Base-by-base conservation (phyloP, 495 filamentous ascomycete genomes). In the Amniculicola lignicola region DNA sequence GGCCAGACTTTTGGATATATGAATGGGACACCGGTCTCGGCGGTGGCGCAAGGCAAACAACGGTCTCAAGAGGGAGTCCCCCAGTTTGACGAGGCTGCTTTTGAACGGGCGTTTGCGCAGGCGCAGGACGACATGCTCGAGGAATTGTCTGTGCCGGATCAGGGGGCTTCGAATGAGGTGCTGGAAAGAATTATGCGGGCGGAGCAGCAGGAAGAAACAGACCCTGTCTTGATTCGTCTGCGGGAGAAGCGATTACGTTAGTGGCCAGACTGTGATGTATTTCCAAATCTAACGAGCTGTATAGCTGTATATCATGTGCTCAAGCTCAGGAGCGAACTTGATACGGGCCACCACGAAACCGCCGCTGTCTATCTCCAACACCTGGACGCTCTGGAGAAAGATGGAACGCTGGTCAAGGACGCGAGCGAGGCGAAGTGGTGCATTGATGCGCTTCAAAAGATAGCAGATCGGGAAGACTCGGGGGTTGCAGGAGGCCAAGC, bases 61-160 rank as follows among this genome's bases (percentile, higher is more conserved):
- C 46, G 54, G 19, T 24, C 44, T 6, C 39, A 57, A 38, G 57
- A 63, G 1, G 57, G 35, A 7, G 45, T 48, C 6, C 54, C 55
- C 14, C 38, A 61, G 22, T 82, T 80, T 61, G 80, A 86, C 57
- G 81, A 84, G 53, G 77, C 76, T 21, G 83, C 83, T 0, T 87
- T 87, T 62, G 82, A 81, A 54, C 72, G 72, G 31, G 83, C 83
- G 3, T 86, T 86, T 63, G 79, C 79, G 42, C 65, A 61, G 7
- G 67, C 68, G n/a, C 53, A 59, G 25, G 50, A 57, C 27, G 64
- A 70, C 36, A 47, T 63, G 18, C 22, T 63, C 4, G 40, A 52
- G 14, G 49, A 53, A 35, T n/a, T n/a, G n/a, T n/a, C n/a, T n/a
- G n/a, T n/a, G n/a, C n/a, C n/a, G n/a, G n/a, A n/a, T n/a, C n/a